These are phyloP conservation scores for Penicillium polonicum DNA, from an alignment of 2,329 filamentous ascomycete genomes.

Conservation along the genomic window DNA sequence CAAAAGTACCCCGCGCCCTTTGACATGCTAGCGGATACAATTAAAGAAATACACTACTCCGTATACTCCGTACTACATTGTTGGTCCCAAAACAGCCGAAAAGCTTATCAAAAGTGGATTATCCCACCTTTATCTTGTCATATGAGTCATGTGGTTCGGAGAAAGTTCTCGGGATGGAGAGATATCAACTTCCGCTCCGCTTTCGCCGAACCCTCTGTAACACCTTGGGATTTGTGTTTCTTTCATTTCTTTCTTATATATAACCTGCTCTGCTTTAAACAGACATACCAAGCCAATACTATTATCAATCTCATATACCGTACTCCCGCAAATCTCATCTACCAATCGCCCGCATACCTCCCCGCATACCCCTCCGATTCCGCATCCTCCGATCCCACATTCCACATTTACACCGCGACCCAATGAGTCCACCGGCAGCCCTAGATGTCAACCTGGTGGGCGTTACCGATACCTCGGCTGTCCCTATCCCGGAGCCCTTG, in stretches of 20 bases:
- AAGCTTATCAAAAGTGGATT: not conserved
- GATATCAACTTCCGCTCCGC: slow-evolving; percentile 3
- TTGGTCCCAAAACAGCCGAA: not conserved
- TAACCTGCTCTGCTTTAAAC: not conserved
- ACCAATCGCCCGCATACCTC: not conserved
- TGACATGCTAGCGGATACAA: not conserved
- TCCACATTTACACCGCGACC: not conserved
- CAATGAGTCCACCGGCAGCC: slow-evolving; percentile 27
- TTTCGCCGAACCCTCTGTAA: slow-evolving; percentile 7
- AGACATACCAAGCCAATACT: not conserved
- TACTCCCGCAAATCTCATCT: not conserved
- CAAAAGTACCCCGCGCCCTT: not conserved
- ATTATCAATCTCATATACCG: not conserved
- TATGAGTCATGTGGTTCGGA: slow-evolving; percentile 10
- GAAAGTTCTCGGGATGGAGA: not conserved
- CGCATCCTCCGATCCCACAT: slow-evolving; percentile 1
- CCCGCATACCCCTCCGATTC: not conserved
- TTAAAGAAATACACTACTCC: not conserved
- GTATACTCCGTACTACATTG: not conserved
- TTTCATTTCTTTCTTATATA: not conserved
- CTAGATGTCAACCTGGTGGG: slow-evolving; percentile 33
- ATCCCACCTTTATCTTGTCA: not conserved
- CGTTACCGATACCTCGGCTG: slow-evolving; percentile 38
- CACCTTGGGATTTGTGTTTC: not conserved
- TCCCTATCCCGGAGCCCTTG: slow-evolving; percentile 47